Evolutionary conservation across 192 early-diverging fungal species (phyloP).

Genomic region (Coemansia sp.): DNA sequence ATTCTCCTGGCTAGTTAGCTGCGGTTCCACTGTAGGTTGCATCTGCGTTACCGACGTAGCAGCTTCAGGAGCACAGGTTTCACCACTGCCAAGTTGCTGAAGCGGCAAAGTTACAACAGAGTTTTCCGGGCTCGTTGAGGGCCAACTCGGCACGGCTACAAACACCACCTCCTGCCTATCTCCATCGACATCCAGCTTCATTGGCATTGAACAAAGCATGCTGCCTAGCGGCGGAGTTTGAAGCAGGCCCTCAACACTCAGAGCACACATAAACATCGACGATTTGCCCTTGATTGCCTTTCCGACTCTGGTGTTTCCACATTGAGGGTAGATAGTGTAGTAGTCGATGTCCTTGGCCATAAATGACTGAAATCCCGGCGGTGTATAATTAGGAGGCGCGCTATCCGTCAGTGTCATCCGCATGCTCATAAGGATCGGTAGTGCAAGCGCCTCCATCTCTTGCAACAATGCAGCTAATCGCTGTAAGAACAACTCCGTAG

Average conservation of each 20-base stretch:
- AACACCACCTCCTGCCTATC: constrained; percentile 20
- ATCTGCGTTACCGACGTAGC: not conserved
- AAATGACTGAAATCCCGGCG: constrained; percentile 22
- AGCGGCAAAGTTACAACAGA: not conserved
- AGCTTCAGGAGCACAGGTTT: not conserved
- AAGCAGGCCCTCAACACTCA: constrained; percentile 41
- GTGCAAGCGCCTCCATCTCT: constrained; percentile 42
- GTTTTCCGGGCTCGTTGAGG: not conserved
- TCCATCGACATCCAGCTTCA: constrained; percentile 29
- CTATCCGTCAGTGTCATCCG: constrained; percentile 12
- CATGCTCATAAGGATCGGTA: constrained; percentile 15
- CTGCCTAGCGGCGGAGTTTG: constrained; percentile 36
- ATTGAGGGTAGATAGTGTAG: constrained; percentile 35
- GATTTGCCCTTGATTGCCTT: constrained; percentile 7
- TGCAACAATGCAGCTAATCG: constrained; percentile 23
- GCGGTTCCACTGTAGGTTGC: not conserved
- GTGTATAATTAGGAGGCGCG: constrained; percentile 20
- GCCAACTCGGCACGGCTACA: constrained; percentile 21
- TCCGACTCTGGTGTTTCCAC: constrained; percentile 37
- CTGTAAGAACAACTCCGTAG: constrained; percentile 13
- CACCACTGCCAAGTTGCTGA: no score
- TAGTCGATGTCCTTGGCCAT: not conserved
- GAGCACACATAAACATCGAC: constrained; percentile 25
- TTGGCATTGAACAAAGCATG: constrained; percentile 15
- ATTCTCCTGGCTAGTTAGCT: no score